Evolutionary conservation across 1,284 basidiomycete species (phyloP).

Genomic region (Termitomyces sp.): DNA sequence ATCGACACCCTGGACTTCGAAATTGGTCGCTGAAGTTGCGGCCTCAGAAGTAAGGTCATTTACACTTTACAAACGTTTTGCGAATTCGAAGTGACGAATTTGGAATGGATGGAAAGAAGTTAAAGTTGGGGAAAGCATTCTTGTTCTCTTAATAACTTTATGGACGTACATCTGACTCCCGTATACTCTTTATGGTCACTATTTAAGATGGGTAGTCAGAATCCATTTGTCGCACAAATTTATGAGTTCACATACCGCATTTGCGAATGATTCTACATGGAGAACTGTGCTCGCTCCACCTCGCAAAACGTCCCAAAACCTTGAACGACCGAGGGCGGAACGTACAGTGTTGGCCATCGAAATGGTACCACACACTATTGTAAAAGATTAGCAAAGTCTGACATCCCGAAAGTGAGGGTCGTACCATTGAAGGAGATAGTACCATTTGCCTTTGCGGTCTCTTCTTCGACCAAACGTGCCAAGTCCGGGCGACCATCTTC

Average conservation of each 20-base stretch:
- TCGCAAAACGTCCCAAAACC: constrained; percentile 25
- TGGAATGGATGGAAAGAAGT: neutral
- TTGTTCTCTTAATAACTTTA: neutral
- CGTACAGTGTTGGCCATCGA: constrained; percentile 21
- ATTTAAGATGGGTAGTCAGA: neutral
- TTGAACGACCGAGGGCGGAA: constrained; percentile 21
- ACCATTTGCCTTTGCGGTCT: constrained; percentile 9
- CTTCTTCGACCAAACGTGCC: constrained; percentile 6
- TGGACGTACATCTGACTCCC: neutral
- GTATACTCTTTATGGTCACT: neutral
- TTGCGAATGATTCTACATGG: constrained; percentile 26
- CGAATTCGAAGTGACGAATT: constrained; percentile 6
- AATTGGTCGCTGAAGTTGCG: neutral
- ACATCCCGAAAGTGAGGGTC: neutral
- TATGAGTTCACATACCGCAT: neutral
- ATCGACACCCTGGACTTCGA: constrained; percentile 8
- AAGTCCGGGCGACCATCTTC: constrained; percentile 13
- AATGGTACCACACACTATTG: constrained; percentile 26
- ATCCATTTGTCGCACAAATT: neutral
- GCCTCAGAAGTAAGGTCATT: constrained; percentile 11
- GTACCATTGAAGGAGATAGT: constrained; percentile 17
- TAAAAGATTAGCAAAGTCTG: neutral
- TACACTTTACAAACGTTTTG: constrained; percentile 10
- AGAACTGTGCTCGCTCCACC: constrained; percentile 28
- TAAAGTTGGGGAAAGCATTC: neutral